A percentile compares a stretch with the other conserved stretches of the same genome.
phyloP scores from a whole-genome alignment of 495 filamentous ascomycete species.

The Penicillium lividum region DNA sequence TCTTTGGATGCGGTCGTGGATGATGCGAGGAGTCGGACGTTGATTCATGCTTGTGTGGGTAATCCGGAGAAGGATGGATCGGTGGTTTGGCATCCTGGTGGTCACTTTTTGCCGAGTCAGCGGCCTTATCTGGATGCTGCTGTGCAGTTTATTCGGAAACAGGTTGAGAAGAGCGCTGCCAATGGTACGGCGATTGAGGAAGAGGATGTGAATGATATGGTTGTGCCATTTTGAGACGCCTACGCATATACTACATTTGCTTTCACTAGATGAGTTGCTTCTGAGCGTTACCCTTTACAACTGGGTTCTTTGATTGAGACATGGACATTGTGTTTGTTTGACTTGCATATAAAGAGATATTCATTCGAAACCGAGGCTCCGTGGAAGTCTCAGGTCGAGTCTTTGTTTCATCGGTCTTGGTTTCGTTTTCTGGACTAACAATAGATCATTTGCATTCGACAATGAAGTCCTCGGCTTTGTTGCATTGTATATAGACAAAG shows the following conservation, averaged over 20 bases:
- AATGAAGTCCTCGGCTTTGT: not conserved
- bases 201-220: conserved; percentile 64
- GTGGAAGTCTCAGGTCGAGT: not conserved
- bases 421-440: not conserved
- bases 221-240: conserved; percentile 58
- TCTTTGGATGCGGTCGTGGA: conserved; percentile 87
- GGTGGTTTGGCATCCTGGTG: conserved; percentile 85
- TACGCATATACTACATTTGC: not conserved
- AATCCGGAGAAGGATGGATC: conserved; percentile 52
- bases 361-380: not conserved
- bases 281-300: not conserved
- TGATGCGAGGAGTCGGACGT: conserved; percentile 62
- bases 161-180: conserved; percentile 37
- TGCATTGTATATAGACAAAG: conserved; percentile 1
- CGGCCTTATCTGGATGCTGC: conserved; percentile 76
- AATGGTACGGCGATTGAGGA: conserved; percentile 41
- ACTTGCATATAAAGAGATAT: conserved; percentile 9
- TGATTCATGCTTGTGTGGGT: conserved; percentile 67
- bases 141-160: conserved; percentile 71
- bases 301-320: not conserved
- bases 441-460: not conserved
- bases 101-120: conserved; percentile 84
- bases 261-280: not conserved
- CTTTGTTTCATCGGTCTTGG: not conserved
- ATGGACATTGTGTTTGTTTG: not conserved